Base-by-base conservation (phyloP, 768 basidiomycete species). In the Boletus rex-veris region DNA sequence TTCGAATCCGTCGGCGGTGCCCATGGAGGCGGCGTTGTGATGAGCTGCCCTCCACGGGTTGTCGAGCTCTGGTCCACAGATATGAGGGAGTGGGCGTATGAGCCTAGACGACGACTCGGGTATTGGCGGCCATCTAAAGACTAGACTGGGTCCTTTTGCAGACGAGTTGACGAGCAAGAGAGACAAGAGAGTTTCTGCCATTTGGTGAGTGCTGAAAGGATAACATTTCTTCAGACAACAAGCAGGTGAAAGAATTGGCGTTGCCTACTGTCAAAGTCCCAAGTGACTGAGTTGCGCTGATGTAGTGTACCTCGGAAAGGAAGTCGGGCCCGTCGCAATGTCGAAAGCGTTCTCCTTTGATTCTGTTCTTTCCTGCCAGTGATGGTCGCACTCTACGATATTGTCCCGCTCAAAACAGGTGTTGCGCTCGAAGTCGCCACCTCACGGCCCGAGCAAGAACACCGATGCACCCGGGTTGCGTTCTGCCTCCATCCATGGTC, bases 401-500 rank as follows among this genome's bases (percentile, higher is more conserved):
- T 57, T 24, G 42, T 26, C 35, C 40, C 50, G 3, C 56, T 75
- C 28, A 65, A 68, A 35, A 76, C 79, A 21, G 77, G 76, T 7
- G 68, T 79, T 18, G 62, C 73, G 18, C 67, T 83, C n/a, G 73
- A 82, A 63, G 69, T 74, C 33, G 71, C 73, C 16, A 52, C 73
- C 2, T 65, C 68, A 39, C 58, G 55, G 16, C 75, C 78, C 7
- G 12, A 31, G 11, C 58, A 59, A 19, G 53, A 44, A 16, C 18
- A 45, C 11, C 41, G 21, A 10, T 58, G 56, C 7, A 75, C 69
- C 28, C 84, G 80, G 56, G 66, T 86, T 7, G 89, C 84, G 0
- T 70, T 92, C n/a, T 84, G 84, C 59, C 72, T 88, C 11, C 90
- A 92, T 60, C 91, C 91, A 7, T 92, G 90, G 90, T 84, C 86